Evolutionary conservation across 129 eudicot species (phyloP).

Genomic region (Lactuca saligna): DNA sequence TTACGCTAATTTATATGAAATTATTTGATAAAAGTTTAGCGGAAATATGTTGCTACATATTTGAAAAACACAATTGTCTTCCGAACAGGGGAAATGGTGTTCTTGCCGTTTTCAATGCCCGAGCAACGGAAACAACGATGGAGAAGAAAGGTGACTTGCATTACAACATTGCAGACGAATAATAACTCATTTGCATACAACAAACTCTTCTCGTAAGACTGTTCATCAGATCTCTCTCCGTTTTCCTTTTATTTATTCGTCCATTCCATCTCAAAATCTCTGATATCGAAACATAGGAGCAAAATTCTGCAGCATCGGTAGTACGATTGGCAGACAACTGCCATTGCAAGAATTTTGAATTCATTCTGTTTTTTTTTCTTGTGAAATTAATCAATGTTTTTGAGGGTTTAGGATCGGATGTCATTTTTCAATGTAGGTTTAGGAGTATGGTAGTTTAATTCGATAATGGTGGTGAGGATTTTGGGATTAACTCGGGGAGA

Average conservation of each 20-base stretch:
- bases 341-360: slow-evolving; percentile 29
- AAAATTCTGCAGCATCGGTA: slow-evolving; percentile 11
- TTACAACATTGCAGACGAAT: background rate
- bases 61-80: background rate
- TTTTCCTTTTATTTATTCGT: background rate
- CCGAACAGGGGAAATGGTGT: background rate
- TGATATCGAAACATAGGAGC: slow-evolving; percentile 20
- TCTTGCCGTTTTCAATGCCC: background rate
- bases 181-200: background rate
- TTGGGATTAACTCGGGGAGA: slow-evolving; percentile 76
- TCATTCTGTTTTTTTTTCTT: slow-evolving; percentile 2
- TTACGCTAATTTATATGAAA: no score
- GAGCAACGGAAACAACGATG: background rate
- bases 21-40: background rate
- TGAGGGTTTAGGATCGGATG: slow-evolving; percentile 41
- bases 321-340: background rate
- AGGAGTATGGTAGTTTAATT: slow-evolving; percentile 33
- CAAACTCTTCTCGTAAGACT: slow-evolving; percentile 31
- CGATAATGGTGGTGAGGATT: slow-evolving; percentile 76
- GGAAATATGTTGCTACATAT: background rate
- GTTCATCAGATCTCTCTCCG: slow-evolving; percentile 32
- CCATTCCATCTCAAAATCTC: slow-evolving; percentile 18
- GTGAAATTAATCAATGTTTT: slow-evolving; percentile 21
- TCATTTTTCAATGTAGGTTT: slow-evolving; percentile 31
- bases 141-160: background rate